Conservation (phyloP, 2,329 filamentous ascomycete species). For the Pezicula radicicola region DNA sequence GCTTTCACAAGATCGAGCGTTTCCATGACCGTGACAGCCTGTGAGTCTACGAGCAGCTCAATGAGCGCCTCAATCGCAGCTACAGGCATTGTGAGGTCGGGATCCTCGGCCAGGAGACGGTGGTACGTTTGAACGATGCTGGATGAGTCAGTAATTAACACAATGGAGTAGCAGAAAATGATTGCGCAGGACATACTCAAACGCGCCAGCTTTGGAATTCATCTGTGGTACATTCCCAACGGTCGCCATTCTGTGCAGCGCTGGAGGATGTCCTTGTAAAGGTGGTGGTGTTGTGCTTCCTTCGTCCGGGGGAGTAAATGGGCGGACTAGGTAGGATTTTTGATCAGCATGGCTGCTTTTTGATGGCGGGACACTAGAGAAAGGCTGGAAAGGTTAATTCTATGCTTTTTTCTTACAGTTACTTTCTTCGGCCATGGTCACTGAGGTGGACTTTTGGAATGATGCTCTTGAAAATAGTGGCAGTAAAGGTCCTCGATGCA, state of each 20-base stretch:
- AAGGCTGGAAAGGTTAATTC: too few relatives aligned
- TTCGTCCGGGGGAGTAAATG: conserved; percentile 12
- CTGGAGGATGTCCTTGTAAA: conserved; percentile 21
- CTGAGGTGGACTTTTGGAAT: too few relatives aligned
- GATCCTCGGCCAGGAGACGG: conserved; percentile 62
- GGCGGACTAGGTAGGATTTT: not conserved
- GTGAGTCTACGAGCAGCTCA: conserved; percentile 74
- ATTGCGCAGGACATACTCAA: conserved; percentile 20
- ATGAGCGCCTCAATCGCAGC: conserved; percentile 92
- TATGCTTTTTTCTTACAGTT: too few relatives aligned
- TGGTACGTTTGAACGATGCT: conserved; percentile 64
- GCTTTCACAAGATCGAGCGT: conserved; percentile 81
- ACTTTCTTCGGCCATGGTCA: too few relatives aligned
- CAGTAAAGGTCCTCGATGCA: too few relatives aligned
- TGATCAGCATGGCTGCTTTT: too few relatives aligned
- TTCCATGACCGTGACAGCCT: conserved; percentile 86
- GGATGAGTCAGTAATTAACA: conserved; percentile 22
- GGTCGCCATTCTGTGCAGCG: conserved; percentile 25
- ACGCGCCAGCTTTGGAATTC: conserved; percentile 15
- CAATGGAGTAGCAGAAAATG: not conserved
- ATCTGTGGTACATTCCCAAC: conserved; percentile 20
- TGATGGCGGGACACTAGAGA: not conserved
- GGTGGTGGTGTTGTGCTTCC: conserved; percentile 27
- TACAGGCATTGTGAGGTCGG: conserved; percentile 91
- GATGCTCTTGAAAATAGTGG: too few relatives aligned